Conservation (phyloP, 768 basidiomycete species). For the Naganishia kalamii region DNA sequence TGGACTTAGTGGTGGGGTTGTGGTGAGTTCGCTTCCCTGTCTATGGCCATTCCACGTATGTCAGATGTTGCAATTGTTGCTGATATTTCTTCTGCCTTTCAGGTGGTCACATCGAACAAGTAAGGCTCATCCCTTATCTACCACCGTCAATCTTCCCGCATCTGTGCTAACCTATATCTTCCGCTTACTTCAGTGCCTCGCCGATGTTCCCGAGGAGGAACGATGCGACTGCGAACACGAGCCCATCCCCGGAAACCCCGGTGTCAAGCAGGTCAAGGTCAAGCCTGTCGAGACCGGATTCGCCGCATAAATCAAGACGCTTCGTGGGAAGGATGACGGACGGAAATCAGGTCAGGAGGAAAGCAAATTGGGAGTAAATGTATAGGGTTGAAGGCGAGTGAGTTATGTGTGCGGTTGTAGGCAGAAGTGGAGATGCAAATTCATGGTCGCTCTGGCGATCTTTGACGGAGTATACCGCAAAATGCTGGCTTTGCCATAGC, state of each 20-base stretch:
- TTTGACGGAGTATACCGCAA: too few species aligned
- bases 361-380: too few species aligned
- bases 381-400: too few species aligned
- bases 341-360: too few species aligned
- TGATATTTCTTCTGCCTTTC: not conserved
- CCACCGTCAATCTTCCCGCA: not conserved
- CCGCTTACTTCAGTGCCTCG: conserved; percentile 32
- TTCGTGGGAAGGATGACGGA: too few species aligned
- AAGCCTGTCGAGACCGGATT: not conserved
- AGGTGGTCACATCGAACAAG: conserved; percentile 42
- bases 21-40: conserved; percentile 29
- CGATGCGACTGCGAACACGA: conserved; percentile 42
- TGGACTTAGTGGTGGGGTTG: conserved; percentile 48
- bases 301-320: not conserved
- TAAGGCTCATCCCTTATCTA: conserved; percentile 14
- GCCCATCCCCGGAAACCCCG: conserved; percentile 31
- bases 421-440: too few species aligned
- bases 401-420: too few species aligned
- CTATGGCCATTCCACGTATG: not conserved
- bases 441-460: too few species aligned
- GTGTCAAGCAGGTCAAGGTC: conserved; percentile 35
- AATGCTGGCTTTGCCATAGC: too few species aligned
- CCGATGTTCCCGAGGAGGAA: conserved; percentile 34
- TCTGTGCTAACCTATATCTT: not conserved
- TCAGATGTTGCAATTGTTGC: too few species aligned